These are phyloP conservation scores for Thraustochytrium sp. DNA, from an alignment of 352 stramenopile genomes.

Conservation along the genomic window DNA sequence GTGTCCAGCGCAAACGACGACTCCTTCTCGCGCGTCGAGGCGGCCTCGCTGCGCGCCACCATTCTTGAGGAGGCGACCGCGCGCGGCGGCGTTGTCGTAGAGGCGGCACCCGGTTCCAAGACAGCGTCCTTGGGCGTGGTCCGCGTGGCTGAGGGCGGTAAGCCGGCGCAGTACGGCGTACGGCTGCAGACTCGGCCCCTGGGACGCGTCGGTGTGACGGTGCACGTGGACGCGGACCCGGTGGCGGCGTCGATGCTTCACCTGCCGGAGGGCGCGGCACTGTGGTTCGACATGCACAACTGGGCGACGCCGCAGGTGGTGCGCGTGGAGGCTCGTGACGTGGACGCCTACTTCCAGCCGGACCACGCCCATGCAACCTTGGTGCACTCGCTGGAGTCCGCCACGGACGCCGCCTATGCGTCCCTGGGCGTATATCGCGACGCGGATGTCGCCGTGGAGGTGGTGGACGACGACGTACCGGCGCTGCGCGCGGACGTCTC, in stretches of 20 bases:
- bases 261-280: not conserved
- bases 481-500: not conserved
- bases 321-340: not conserved
- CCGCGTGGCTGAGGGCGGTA: not conserved
- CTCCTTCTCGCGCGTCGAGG: not conserved
- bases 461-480: conserved; percentile 23
- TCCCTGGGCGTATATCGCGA: not conserved
- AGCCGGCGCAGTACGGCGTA: not conserved
- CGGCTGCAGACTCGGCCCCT: not conserved
- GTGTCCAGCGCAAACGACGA: not conserved
- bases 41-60: not conserved
- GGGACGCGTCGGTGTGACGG: not conserved
- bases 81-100: not conserved
- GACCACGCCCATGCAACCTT: not conserved
- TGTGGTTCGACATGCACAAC: not conserved
- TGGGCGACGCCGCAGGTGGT: not conserved
- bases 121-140: not conserved
- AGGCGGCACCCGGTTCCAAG: not conserved
- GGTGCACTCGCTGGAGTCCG: not conserved
- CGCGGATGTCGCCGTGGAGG: not conserved
- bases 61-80: not conserved
- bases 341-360: not conserved
- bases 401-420: not conserved
- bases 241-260: not conserved
- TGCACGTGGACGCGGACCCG: not conserved